These are phyloP conservation scores for Pythium periplocum DNA, from an alignment of 352 stramenopile species.

Conservation along the genomic window DNA sequence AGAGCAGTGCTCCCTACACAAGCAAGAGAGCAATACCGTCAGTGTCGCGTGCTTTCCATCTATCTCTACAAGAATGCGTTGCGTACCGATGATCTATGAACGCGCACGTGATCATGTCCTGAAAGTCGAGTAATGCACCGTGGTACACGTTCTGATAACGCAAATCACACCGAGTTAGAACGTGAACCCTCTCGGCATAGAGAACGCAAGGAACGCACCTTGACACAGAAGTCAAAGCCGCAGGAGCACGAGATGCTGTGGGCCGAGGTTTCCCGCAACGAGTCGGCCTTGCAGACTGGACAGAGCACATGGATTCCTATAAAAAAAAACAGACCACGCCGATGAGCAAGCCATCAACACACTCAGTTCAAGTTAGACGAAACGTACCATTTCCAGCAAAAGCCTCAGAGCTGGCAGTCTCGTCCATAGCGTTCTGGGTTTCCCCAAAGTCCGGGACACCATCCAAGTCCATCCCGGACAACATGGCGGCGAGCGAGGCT, in stretches of 20 bases:
- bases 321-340: too few species aligned
- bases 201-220: constrained; percentile 10
- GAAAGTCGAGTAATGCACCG: constrained; percentile 51
- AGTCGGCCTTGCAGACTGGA: constrained; percentile 42
- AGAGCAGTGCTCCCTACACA: constrained; percentile 34
- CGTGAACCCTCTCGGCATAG: background rate
- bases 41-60: background rate
- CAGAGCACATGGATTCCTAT: constrained; percentile 29
- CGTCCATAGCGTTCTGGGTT: constrained; percentile 3
- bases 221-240: constrained; percentile 43
- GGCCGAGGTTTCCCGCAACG: constrained; percentile 23
- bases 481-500: constrained; percentile 62
- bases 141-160: constrained; percentile 34
- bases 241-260: constrained; percentile 36
- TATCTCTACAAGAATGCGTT: too few species aligned
- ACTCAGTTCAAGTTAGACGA: too few species aligned
- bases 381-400: background rate
- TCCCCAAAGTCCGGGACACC: constrained; percentile 6
- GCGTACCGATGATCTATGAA: constrained; percentile 56
- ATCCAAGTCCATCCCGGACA: constrained; percentile 53
- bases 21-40: background rate
- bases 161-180: background rate
- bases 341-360: too few species aligned
- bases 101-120: constrained; percentile 45
- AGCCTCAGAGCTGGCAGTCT: background rate